Base-by-base conservation (phyloP, 2,329 filamentous ascomycete genomes). In the Fusarium sarcochroum region DNA sequence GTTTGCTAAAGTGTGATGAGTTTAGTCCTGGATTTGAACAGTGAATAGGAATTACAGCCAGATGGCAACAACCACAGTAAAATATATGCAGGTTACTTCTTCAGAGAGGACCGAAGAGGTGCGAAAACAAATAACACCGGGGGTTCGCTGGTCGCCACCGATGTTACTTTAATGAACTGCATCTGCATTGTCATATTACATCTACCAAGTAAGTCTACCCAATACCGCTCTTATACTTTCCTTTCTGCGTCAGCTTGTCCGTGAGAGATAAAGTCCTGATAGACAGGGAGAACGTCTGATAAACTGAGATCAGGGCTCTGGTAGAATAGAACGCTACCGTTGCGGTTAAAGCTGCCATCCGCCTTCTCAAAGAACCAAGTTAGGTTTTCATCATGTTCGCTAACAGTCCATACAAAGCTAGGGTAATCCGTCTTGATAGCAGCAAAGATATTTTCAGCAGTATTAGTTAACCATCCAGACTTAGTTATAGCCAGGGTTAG, bases 351-450 rank as follows among this genome's bases (percentile, higher is more conserved):
- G 80, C 93, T 97, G 58, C 96, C 95, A 73, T 98, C 94, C 11
- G 95, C 92, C 86, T 97, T 97, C 81, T 97, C 94, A 72, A 97
- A 97, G 85, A 98, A 98, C 96, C 95, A 98, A 13, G 93, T 94
- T 74, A 98, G 85, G 79, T 98, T 98, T 86, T 98, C 95, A 74
- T 98, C 94, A 72, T 97, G 92, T 76, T 94, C 91, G 83, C 93
- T 95, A 63, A 98, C 95, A n/a, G 94, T 97, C 95, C 94, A 99
- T 68, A 93, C 92, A 69, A 98, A 86, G 82, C 91, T 93, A 56
- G 94, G 90, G 79, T 94, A 92, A 76, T 98, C 95, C 81, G 97
- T 97, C 86, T 95, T 97, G 79, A 98, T 92, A 66, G 92, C 91
- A 68, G 91, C 89, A 80, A 98, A 97, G 59, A 98, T 92, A 76